Evolutionary conservation across 2,329 filamentous ascomycete species (phyloP).

Genomic region (Alternaria conjuncta): DNA sequence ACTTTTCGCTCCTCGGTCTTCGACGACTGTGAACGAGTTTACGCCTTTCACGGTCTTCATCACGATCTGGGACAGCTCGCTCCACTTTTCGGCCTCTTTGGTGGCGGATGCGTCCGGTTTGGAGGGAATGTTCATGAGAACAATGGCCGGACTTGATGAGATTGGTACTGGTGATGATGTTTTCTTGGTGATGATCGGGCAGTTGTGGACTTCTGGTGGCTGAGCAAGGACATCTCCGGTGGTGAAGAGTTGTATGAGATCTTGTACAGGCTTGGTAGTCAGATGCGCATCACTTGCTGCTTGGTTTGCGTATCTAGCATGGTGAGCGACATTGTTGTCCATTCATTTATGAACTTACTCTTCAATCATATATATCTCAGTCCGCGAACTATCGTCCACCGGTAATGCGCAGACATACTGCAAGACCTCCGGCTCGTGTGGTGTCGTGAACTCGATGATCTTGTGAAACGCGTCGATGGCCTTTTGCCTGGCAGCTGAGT

Average conservation of each 20-base stretch:
- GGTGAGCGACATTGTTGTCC: rapidly evolving
- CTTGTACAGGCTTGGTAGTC: conserved; percentile 27
- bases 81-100: conserved; percentile 12
- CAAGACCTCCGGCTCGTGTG: conserved; percentile 30
- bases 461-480: conserved; percentile 29
- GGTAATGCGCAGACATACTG: conserved; percentile 33
- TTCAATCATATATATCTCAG: conserved; percentile 37
- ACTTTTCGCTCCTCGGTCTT: conserved; percentile 18
- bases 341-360: conserved; percentile 9
- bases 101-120: conserved; percentile 3
- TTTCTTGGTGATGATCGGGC: conserved; percentile 10
- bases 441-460: conserved; percentile 29
- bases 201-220: conserved; percentile 29
- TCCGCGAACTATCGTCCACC: conserved; percentile 17
- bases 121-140: conserved; percentile 22
- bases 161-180: neutral
- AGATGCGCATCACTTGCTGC: conserved; percentile 30
- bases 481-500: conserved; percentile 15
- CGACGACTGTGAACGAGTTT: conserved; percentile 7
- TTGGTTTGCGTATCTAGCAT: conserved; percentile 23
- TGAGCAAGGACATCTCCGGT: conserved; percentile 25
- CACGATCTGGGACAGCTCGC: conserved; percentile 5
- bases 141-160: conserved; percentile 18
- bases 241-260: conserved; percentile 29
- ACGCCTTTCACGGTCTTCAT: conserved; percentile 11